These are phyloP conservation scores for Erysimum cheiranthoides DNA, from an alignment of 345 rosid species.

Conservation along the genomic window DNA sequence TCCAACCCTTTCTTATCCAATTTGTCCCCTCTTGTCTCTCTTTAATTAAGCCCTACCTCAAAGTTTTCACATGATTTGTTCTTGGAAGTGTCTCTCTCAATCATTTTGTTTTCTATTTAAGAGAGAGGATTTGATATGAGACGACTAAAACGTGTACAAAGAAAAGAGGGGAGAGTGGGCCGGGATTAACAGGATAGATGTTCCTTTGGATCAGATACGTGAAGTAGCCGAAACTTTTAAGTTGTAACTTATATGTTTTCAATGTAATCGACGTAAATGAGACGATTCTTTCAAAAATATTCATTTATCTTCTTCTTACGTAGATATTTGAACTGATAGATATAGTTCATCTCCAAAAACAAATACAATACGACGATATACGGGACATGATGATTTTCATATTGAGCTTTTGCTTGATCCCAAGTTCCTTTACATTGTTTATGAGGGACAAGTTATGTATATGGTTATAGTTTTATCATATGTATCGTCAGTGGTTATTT, in stretches of 20 bases:
- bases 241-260: conserved; percentile 1
- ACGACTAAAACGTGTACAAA: conserved; percentile 39
- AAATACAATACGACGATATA: background rate
- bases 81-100: conserved; percentile 36
- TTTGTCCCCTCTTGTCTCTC: conserved; percentile 25
- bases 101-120: background rate
- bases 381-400: background rate
- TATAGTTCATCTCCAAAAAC: background rate
- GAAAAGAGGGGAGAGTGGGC: conserved; percentile 6
- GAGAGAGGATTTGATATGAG: conserved; percentile 6
- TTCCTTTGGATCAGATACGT: conserved; percentile 38
- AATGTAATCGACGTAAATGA: background rate
- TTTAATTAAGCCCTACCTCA: conserved; percentile 21
- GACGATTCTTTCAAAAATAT: background rate
- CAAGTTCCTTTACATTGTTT: background rate
- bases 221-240: conserved; percentile 18
- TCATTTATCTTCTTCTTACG: background rate
- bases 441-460: no score
- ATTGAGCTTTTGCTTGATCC: conserved; percentile 8
- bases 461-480: background rate
- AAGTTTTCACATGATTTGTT: conserved; percentile 45
- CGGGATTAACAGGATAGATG: conserved; percentile 14
- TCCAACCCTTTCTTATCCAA: conserved; percentile 47
- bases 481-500: background rate
- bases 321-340: background rate